A percentile compares a stretch with the other conserved stretches of the same genome.
Evolutionary conservation across 805 yeast species (phyloP).

Genomic region (Sugiyamaella marilandica): DNA sequence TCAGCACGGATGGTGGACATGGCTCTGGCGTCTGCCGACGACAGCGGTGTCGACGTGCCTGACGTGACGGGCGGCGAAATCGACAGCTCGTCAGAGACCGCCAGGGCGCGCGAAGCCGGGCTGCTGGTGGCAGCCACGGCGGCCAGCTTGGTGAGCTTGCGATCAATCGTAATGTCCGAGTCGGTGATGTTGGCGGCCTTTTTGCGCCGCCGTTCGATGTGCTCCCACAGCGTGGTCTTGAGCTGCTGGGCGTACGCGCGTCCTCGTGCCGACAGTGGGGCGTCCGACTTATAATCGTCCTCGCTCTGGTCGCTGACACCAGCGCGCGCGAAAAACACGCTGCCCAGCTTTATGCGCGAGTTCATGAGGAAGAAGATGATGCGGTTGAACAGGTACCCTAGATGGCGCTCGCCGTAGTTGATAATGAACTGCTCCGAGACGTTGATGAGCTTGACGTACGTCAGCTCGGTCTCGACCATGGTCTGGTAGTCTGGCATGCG

Average conservation of each 20-base stretch:
- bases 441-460: slow-evolving; percentile 81
- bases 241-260: slow-evolving; percentile 59
- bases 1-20: slow-evolving; percentile 24
- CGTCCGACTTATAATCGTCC: slow-evolving; percentile 64
- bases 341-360: slow-evolving; percentile 77
- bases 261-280: slow-evolving; percentile 65
- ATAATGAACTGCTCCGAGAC: slow-evolving; percentile 82
- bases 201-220: slow-evolving; percentile 26
- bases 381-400: slow-evolving; percentile 85
- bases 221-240: slow-evolving; percentile 48
- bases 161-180: slow-evolving; percentile 4
- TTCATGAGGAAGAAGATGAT: slow-evolving; percentile 92
- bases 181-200: background rate
- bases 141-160: slow-evolving; percentile 2
- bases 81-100: background rate
- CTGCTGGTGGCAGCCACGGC: slow-evolving; percentile 4
- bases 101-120: background rate
- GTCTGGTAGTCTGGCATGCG: slow-evolving; percentile 71
- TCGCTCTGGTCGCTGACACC: slow-evolving; percentile 44
- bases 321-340: slow-evolving; percentile 77
- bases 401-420: slow-evolving; percentile 57
- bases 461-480: slow-evolving; percentile 53
- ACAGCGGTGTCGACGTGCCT: slow-evolving; percentile 25
- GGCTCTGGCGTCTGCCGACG: slow-evolving; percentile 23
- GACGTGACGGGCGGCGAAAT: slow-evolving; percentile 27